Evolutionary conservation across 2,329 filamentous ascomycete species (phyloP), one percentile per base, ranked within the genome.

Genomic region (Didymella sp.): DNA sequence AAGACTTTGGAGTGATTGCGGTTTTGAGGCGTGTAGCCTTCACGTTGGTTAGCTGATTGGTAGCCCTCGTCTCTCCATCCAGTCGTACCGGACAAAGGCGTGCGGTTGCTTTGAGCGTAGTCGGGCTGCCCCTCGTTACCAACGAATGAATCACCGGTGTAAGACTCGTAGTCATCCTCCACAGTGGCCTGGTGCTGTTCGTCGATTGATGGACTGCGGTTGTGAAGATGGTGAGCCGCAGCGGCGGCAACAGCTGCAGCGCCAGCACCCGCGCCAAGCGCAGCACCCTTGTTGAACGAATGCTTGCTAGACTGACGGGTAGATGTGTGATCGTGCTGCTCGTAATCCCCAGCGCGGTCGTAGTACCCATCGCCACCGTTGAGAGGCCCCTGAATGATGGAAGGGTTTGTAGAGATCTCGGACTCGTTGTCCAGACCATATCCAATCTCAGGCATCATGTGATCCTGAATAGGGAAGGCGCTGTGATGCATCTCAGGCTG

Each of bases 371-470:
- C 73, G 24, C 78, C 72, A 30, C 84, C 86, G 47, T 86, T 87
- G 46, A 89, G 84, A 1, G 88, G 88, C 17, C 90, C 91, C 63
- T 92, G 85, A 37, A 96, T 87, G 46, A 93, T 83, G 0, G 93
- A 96, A 2, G 92, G 92, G 70, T 96, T 96, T 17, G 92, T 96
- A 42, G 86, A 88, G 15, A 91, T 83, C 59, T 96, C 92, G 21
- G 81, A 84, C 48, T 81, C 79, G 37, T 80, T 77, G 54, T 85
- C 84, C 19, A 82, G 73, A 42, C 79, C 82, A 62, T 91, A 89
- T 4, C 89, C 91, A 68, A 90, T 87, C 70, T 93, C 92, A 0
- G 89, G 91, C 80, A 93, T 85, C 5, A 89, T 89, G 64, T 93
- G 82, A 54, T 87, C 78, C 31, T 85, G 77, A 62, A 88, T 83